Percentiles rank a stretch among this genome's conserved stretches.
These are phyloP conservation scores for Nyctanthes arbortristis DNA, from an alignment of 257 asterid species.

Conservation along the genomic window DNA sequence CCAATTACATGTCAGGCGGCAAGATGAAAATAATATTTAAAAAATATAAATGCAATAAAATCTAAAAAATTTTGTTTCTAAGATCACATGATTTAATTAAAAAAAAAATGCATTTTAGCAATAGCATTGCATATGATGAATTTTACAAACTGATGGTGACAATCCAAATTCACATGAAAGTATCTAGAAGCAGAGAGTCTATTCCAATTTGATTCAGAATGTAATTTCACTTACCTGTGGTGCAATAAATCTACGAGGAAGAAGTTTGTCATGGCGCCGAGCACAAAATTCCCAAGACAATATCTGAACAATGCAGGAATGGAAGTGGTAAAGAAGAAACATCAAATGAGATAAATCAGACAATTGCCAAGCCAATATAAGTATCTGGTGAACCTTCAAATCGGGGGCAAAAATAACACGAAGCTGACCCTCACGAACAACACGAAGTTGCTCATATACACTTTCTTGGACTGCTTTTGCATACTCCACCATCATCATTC, in stretches of 20 bases:
- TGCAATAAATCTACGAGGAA: slow-evolving; percentile 86
- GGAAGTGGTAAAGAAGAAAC: slow-evolving; percentile 16
- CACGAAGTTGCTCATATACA: slow-evolving; percentile 94
- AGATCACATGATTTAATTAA: too few species aligned
- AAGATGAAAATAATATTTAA: too few species aligned
- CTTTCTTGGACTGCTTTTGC: slow-evolving; percentile 96
- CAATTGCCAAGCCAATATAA: not conserved
- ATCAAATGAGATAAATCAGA: not conserved
- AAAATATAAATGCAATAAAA: not conserved
- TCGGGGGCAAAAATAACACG: slow-evolving; percentile 92
- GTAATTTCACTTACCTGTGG: slow-evolving; percentile 66
- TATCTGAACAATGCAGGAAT: slow-evolving; percentile 43
- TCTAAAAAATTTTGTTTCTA: not conserved
- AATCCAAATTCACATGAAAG: not conserved
- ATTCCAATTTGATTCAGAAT: not conserved
- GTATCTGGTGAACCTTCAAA: slow-evolving; percentile 59
- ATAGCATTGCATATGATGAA: too few species aligned
- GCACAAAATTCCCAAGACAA: slow-evolving; percentile 98
- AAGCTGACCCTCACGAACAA: slow-evolving; percentile 95
- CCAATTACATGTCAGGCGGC: too few species aligned
- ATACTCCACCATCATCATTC: slow-evolving; percentile 92
- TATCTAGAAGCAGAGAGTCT: not conserved
- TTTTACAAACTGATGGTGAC: too few species aligned
- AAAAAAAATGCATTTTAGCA: too few species aligned
- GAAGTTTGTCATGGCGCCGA: slow-evolving; percentile 94